Percentiles rank a stretch among this genome's conserved stretches.
phyloP scores from a whole-genome alignment of 148 eudicot genomes.

The Cornus florida region DNA sequence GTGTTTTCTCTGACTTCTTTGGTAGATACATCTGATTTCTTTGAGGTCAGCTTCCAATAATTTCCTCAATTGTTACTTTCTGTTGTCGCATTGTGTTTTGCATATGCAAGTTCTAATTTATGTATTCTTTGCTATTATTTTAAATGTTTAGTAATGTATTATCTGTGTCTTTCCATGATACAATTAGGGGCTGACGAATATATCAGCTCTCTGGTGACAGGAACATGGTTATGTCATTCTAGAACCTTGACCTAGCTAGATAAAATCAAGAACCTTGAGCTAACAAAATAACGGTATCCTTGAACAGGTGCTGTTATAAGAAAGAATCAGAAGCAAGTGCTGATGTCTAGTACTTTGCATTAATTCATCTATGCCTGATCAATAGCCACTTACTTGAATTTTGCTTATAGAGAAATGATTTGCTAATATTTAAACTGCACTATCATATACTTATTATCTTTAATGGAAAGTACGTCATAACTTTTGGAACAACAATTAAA shows the following conservation, averaged over 20 bases:
- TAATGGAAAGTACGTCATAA: neutral
- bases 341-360: neutral
- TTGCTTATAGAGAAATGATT: neutral
- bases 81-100: neutral
- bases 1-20: conserved; percentile 83
- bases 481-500: neutral
- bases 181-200: neutral
- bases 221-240: neutral
- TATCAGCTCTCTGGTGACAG: neutral
- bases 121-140: neutral
- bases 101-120: neutral
- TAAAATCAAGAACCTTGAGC: too few species aligned
- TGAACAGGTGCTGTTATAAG: too few species aligned
- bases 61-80: conserved; percentile 5
- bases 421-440: neutral
- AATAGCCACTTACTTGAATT: neutral
- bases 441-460: neutral
- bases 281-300: too few species aligned
- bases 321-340: neutral
- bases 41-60: conserved; percentile 56
- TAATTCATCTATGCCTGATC: neutral
- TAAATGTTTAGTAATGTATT: neutral
- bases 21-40: conserved; percentile 79
- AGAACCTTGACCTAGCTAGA: too few species aligned
- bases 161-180: neutral